Percentiles rank a stretch among this genome's conserved stretches.
These are phyloP conservation scores for Agrocybe pediades DNA, from an alignment of 768 basidiomycete genomes.

Conservation along the genomic window DNA sequence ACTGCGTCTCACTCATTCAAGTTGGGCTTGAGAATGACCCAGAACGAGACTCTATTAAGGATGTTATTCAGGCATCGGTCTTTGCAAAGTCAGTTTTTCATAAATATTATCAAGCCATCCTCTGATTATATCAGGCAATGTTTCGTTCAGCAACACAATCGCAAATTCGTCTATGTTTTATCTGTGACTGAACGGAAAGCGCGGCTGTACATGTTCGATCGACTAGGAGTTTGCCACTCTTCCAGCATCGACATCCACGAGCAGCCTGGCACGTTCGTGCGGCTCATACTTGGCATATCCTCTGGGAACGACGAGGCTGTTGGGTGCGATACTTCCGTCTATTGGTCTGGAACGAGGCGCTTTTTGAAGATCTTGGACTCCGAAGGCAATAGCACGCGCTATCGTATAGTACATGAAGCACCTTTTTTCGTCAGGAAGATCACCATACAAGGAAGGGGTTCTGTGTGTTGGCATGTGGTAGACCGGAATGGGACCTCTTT, in stretches of 20 bases:
- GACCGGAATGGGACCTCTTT: neutral
- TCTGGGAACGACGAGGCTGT: constrained; percentile 16
- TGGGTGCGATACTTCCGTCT: constrained; percentile 21
- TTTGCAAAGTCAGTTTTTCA: constrained; percentile 15
- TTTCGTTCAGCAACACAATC: constrained; percentile 22
- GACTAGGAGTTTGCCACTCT: constrained; percentile 14
- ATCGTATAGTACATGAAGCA: neutral
- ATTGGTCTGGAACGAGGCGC: constrained; percentile 13
- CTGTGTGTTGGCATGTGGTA: constrained; percentile 16
- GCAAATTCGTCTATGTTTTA: constrained; percentile 17
- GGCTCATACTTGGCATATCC: constrained; percentile 17
- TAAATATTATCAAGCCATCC: neutral
- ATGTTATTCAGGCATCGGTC: constrained; percentile 8
- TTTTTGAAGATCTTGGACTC: neutral
- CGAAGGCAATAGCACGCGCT: neutral
- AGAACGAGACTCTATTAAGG: neutral
- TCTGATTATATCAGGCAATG: constrained; percentile 11
- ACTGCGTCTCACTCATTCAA: neutral
- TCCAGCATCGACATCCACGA: constrained; percentile 17
- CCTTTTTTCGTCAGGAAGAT: constrained; percentile 15
- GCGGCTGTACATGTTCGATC: constrained; percentile 19
- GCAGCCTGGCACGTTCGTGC: constrained; percentile 15
- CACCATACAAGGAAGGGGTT: constrained; percentile 19
- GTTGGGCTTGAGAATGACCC: neutral
- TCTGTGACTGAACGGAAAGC: constrained; percentile 9